Percentiles rank a stretch among this genome's conserved stretches.
Evolutionary conservation across 176 grass and related monocot genomes (phyloP).

Genomic region (Aegilops tauschii): DNA sequence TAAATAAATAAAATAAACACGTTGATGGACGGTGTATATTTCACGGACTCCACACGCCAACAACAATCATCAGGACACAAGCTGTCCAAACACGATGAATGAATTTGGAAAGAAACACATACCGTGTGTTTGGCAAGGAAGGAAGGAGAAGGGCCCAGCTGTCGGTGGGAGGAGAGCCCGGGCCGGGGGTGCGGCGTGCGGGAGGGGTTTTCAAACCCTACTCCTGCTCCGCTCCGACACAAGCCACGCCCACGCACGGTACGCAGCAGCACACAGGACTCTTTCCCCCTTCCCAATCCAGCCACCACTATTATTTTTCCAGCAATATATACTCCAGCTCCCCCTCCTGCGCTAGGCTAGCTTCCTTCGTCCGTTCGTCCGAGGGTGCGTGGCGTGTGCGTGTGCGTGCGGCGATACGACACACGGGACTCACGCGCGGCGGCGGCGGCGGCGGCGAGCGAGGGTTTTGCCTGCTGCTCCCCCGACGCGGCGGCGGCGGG

Average conservation of each 20-base stretch:
- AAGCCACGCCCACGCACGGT: background rate
- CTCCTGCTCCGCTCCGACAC: background rate
- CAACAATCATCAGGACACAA: too few species aligned
- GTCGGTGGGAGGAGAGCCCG: too few species aligned
- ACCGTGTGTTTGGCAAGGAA: too few species aligned
- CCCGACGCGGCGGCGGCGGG: background rate
- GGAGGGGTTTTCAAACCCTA: background rate
- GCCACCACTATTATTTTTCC: background rate
- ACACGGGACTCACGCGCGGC: background rate
- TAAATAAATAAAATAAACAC: too few species aligned
- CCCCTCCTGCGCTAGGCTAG: background rate
- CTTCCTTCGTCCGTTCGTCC: background rate
- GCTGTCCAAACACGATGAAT: too few species aligned
- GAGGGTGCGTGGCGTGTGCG: background rate
- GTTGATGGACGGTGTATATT: too few species aligned
- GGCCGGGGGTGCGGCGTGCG: too few species aligned
- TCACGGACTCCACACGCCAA: too few species aligned
- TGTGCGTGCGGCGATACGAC: background rate
- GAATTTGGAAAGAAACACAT: too few species aligned
- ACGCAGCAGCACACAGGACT: background rate
- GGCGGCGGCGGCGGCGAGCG: slow-evolving; percentile 29
- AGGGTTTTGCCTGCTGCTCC: slow-evolving; percentile 37
- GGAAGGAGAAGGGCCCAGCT: too few species aligned
- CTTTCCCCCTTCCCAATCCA: background rate
- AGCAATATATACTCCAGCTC: background rate